phyloP scores from a whole-genome alignment of 2,329 filamentous ascomycete species.

The Escovopsis sp. region DNA sequence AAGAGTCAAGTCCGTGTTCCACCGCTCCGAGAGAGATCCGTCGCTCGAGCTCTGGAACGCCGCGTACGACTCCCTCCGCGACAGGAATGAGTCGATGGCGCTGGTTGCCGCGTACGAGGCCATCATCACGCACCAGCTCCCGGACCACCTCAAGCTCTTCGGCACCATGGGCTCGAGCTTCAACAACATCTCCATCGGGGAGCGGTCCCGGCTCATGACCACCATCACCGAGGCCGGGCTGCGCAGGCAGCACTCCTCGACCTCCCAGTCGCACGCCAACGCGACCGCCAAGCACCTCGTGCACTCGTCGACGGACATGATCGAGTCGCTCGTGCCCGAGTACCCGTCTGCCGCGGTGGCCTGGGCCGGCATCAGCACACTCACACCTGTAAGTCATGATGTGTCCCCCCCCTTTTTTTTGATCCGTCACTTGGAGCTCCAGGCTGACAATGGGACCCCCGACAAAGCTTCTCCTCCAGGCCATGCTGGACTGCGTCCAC shows the following conservation, averaged over 20 bases:
- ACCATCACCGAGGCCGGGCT: conserved; percentile 17
- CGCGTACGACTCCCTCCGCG: conserved; percentile 20
- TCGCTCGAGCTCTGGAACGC: conserved; percentile 20
- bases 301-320: conserved; percentile 12
- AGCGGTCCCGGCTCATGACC: conserved; percentile 15
- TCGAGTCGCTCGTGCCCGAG: conserved; percentile 12
- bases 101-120: conserved; percentile 22
- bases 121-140: conserved; percentile 21
- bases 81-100: conserved; percentile 14
- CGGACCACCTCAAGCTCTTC: conserved; percentile 17
- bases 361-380: conserved; percentile 22
- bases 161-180: conserved; percentile 14
- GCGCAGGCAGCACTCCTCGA: conserved; percentile 14
- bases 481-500: conserved; percentile 17
- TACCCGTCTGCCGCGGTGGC: conserved; percentile 18
- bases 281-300: conserved; percentile 16
- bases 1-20: not conserved
- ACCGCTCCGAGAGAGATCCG: not conserved
- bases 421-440: not conserved
- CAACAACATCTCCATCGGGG: conserved; percentile 11
- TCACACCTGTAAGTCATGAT: conserved; percentile 23
- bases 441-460: not conserved
- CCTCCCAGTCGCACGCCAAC: conserved; percentile 13
- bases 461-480: conserved; percentile 19
- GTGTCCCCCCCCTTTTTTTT: not conserved